A percentile compares a stretch with the other conserved stretches of the same genome.
Conservation (phyloP, 2,329 filamentous ascomycete genomes). For the Blumeriella jaapii region DNA sequence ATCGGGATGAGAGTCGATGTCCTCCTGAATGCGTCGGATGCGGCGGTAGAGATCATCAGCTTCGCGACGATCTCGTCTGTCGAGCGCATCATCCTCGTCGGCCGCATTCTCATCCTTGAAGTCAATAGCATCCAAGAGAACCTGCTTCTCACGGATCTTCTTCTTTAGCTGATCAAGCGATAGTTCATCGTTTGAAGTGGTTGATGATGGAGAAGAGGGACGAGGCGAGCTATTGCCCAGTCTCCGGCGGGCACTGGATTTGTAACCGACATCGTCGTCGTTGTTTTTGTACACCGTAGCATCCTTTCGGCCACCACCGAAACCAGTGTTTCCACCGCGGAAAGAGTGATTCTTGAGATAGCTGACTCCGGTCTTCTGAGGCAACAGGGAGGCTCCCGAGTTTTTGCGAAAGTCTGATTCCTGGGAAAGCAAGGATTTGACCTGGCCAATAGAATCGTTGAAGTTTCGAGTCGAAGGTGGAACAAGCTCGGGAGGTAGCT, state of each 20-base stretch:
- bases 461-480: conserved; percentile 92
- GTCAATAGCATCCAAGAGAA: conserved; percentile 90
- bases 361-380: conserved; percentile 95
- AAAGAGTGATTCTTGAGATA: conserved; percentile 96
- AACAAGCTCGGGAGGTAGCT: conserved; percentile 81
- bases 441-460: conserved; percentile 81
- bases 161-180: conserved; percentile 82
- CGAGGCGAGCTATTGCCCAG: conserved; percentile 65
- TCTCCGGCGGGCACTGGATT: conserved; percentile 83
- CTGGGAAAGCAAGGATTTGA: conserved; percentile 79
- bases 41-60: conserved; percentile 90
- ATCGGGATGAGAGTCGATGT: conserved; percentile 86
- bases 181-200: conserved; percentile 67
- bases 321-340: conserved; percentile 45
- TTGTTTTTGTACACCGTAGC: conserved; percentile 96
- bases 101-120: conserved; percentile 83
- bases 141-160: conserved; percentile 86
- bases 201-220: conserved; percentile 60
- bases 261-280: conserved; percentile 83
- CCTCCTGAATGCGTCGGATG: conserved; percentile 82
- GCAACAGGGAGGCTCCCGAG: conserved; percentile 79
- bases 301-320: conserved; percentile 65
- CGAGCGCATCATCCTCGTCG: conserved; percentile 86
- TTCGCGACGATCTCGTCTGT: conserved; percentile 81
- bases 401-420: conserved; percentile 86